These are phyloP conservation scores for Phyllosticta capitalensis DNA, from an alignment of 2,329 filamentous ascomycete species.

Conservation along the genomic window DNA sequence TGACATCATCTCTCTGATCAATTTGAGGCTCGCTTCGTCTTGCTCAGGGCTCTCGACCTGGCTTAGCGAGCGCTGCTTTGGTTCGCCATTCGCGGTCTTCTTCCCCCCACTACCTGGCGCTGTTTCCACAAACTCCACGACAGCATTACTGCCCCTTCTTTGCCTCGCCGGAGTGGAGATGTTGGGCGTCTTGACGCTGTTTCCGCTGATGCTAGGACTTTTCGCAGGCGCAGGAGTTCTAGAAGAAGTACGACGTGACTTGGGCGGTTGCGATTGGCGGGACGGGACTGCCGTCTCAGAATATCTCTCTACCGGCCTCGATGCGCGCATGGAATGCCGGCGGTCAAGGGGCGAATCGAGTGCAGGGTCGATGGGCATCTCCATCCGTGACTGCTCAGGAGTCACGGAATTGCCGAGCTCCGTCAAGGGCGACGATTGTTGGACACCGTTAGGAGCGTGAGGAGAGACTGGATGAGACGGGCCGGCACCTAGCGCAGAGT, in stretches of 20 bases:
- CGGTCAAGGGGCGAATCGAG: background rate
- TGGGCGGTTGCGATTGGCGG: background rate
- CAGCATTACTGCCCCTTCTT: background rate
- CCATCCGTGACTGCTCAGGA: slow-evolving; percentile 5
- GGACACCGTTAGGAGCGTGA: slow-evolving; percentile 10
- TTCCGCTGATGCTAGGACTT: slow-evolving; percentile 13
- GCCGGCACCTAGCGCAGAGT: background rate
- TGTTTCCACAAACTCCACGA: background rate
- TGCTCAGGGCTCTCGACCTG: slow-evolving; percentile 16
- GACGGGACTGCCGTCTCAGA: background rate
- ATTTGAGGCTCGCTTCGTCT: slow-evolving; percentile 21
- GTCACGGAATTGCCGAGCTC: slow-evolving; percentile 12
- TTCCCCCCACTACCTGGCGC: slow-evolving; percentile 10
- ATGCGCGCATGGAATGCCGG: slow-evolving; percentile 13
- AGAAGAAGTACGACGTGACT: background rate
- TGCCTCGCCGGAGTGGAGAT: slow-evolving; percentile 10
- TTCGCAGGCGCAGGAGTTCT: slow-evolving; percentile 15
- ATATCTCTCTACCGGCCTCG: slow-evolving; percentile 13
- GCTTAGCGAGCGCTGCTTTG: slow-evolving; percentile 21
- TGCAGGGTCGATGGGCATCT: background rate
- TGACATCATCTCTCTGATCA: slow-evolving; percentile 23
- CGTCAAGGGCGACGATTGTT: slow-evolving; percentile 13
- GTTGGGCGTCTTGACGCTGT: slow-evolving; percentile 16
- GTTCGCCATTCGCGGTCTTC: slow-evolving; percentile 14
- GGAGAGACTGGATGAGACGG: slow-evolving; percentile 22